Evolutionary conservation across 495 filamentous ascomycete species (phyloP).

Genomic region (Tuber calosporum): DNA sequence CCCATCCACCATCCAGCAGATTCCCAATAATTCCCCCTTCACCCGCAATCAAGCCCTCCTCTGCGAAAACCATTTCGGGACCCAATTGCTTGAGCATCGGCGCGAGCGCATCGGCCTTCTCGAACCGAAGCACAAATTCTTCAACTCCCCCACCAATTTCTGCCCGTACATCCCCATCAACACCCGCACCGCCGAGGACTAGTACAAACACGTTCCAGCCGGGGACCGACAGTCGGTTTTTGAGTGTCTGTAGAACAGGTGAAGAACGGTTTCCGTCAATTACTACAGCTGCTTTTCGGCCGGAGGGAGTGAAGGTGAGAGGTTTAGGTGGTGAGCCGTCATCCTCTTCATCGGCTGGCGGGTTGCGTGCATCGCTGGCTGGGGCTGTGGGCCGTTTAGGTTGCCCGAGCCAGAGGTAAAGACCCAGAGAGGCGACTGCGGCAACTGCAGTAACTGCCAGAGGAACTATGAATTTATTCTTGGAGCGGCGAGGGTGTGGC

Average conservation of each 20-base stretch:
- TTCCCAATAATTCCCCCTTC: slow-evolving; percentile 13
- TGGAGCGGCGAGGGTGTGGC: slow-evolving; percentile 28
- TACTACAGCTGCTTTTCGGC: background rate
- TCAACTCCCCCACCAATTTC: background rate
- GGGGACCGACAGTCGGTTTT: background rate
- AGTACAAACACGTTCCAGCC: slow-evolving; percentile 1
- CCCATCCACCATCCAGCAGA: slow-evolving; percentile 31
- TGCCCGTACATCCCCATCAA: background rate
- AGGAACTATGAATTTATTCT: slow-evolving; percentile 29
- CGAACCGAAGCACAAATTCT: slow-evolving; percentile 6
- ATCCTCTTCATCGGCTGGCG: background rate
- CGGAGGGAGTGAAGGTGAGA: background rate
- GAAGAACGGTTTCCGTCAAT: background rate
- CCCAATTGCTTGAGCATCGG: slow-evolving; percentile 33
- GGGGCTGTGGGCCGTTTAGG: background rate
- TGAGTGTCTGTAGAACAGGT: background rate
- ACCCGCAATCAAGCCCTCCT: slow-evolving; percentile 28
- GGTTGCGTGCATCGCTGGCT: background rate
- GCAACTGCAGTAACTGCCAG: slow-evolving; percentile 32
- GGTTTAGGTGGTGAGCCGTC: background rate
- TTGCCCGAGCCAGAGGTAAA: slow-evolving; percentile 23
- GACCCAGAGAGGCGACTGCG: slow-evolving; percentile 27
- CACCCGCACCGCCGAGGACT: background rate
- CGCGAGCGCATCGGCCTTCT: slow-evolving; percentile 15
- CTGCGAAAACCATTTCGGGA: slow-evolving; percentile 35